Conservation (phyloP, 2,329 filamentous ascomycete genomes). For the Colletotrichum siamense region DNA sequence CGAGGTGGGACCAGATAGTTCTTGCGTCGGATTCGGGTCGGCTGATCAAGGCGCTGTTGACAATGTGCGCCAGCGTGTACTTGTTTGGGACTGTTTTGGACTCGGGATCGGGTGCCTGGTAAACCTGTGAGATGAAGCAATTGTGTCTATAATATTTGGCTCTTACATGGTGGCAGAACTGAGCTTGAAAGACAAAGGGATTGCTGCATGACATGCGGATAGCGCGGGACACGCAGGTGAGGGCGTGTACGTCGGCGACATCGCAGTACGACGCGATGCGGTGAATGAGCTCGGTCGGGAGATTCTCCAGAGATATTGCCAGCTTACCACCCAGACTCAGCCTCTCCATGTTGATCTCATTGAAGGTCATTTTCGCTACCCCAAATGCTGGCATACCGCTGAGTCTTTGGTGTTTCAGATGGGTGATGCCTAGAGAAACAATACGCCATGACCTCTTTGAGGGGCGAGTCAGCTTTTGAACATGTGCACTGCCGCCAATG, state of each 20-base stretch:
- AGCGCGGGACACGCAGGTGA: background rate
- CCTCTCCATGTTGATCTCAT: background rate
- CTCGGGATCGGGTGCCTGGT: background rate
- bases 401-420: background rate
- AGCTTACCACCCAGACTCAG: background rate
- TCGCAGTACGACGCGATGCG: background rate
- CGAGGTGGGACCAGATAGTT: background rate
- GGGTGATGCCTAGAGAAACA: background rate
- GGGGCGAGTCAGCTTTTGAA: background rate
- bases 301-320: background rate
- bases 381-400: background rate
- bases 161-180: background rate
- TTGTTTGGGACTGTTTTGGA: background rate
- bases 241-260: background rate
- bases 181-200: background rate
- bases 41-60: background rate
- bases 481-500: background rate
- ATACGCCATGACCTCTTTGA: background rate
- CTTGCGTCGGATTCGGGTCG: background rate
- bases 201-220: background rate
- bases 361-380: background rate
- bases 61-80: background rate
- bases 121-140: background rate
- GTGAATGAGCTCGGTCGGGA: background rate
- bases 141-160: background rate